Evolutionary conservation across 2,329 filamentous ascomycete genomes (phyloP).

Genomic region (Metarhizium brunneum): DNA sequence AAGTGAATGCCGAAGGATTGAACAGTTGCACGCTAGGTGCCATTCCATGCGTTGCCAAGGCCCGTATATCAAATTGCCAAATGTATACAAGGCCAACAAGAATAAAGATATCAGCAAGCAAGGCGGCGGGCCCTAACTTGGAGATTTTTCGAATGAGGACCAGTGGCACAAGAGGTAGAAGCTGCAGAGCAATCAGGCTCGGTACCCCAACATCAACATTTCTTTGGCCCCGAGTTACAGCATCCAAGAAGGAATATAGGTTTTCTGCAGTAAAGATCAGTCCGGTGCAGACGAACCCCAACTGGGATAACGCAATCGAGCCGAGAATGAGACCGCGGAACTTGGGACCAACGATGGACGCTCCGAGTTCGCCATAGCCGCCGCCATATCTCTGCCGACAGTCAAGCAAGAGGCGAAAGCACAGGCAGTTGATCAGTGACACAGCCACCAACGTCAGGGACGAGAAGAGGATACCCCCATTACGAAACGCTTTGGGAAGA

Average conservation of each 20-base stretch:
- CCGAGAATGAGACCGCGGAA: conserved; percentile 58
- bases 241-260: conserved; percentile 55
- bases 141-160: conserved; percentile 66
- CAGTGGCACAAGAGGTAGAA: conserved; percentile 55
- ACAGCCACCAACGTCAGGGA: conserved; percentile 57
- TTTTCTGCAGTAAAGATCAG: conserved; percentile 74
- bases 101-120: conserved; percentile 65
- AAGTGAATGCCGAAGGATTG: conserved; percentile 58
- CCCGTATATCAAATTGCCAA: conserved; percentile 58
- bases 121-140: conserved; percentile 59
- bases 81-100: conserved; percentile 63
- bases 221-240: conserved; percentile 41
- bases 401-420: conserved; percentile 62
- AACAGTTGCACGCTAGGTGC: conserved; percentile 56
- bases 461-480: conserved; percentile 69
- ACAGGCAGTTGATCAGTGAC: conserved; percentile 56
- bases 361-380: conserved; percentile 66
- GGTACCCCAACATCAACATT: conserved; percentile 42
- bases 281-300: conserved; percentile 70
- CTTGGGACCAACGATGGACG: conserved; percentile 51
- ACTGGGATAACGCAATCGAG: conserved; percentile 65
- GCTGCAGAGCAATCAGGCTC: conserved; percentile 56
- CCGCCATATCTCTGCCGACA: conserved; percentile 56
- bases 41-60: conserved; percentile 45
- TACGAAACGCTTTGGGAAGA: conserved; percentile 68